Conservation (phyloP, 2,329 filamentous ascomycete genomes). For the Sporothrix brunneoviolacea region DNA sequence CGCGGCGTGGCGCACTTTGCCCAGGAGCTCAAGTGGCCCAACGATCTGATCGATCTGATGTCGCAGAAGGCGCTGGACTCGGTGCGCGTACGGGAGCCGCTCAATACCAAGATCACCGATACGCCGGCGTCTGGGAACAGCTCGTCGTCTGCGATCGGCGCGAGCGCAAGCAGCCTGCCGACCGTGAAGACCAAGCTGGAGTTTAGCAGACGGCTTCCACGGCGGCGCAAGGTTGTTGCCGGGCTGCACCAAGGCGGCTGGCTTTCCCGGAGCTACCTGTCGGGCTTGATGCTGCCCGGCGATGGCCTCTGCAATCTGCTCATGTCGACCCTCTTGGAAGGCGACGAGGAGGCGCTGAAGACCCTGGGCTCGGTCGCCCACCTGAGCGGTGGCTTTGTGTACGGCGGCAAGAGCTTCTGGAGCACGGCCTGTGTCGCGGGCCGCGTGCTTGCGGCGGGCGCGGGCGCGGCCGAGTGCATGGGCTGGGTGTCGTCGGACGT, state of each 20-base stretch:
- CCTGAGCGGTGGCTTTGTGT: conserved; percentile 58
- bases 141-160: conserved; percentile 19
- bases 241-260: conserved; percentile 55
- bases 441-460: conserved; percentile 56
- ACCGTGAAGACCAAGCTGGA: conserved; percentile 16
- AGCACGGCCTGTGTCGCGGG: conserved; percentile 60
- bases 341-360: conserved; percentile 53
- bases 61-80: background rate
- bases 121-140: conserved; percentile 21
- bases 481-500: conserved; percentile 61
- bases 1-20: conserved; percentile 59
- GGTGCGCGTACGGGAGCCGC: conserved; percentile 21
- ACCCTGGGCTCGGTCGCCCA: conserved; percentile 55
- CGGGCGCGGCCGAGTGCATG: conserved; percentile 58
- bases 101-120: conserved; percentile 33
- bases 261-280: conserved; percentile 62
- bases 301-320: conserved; percentile 57
- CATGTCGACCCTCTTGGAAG: conserved; percentile 60
- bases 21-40: conserved; percentile 55
- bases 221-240: conserved; percentile 49
- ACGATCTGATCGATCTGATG: conserved; percentile 23
- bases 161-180: conserved; percentile 10
- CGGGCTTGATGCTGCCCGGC: conserved; percentile 58
- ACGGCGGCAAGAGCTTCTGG: conserved; percentile 60
- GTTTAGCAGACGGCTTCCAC: conserved; percentile 30